These are phyloP conservation scores for Baudoinia panamericana DNA, from an alignment of 495 filamentous ascomycete species.

Conservation along the genomic window DNA sequence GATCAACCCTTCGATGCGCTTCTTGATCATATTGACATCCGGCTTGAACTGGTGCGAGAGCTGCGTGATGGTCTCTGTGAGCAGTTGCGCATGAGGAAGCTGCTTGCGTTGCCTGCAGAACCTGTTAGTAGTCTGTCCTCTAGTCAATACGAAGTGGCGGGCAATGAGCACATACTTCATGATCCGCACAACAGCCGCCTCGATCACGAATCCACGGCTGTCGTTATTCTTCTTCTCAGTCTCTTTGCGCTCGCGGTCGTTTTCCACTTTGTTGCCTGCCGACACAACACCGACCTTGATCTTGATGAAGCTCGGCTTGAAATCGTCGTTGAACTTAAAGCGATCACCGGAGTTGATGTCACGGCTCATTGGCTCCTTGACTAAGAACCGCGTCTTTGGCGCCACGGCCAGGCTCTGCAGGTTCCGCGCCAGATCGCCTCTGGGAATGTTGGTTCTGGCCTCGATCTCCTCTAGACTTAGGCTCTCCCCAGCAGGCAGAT, in stretches of 20 bases:
- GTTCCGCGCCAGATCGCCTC: constrained; percentile 63
- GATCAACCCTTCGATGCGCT: constrained; percentile 84
- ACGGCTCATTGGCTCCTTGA: constrained; percentile 74
- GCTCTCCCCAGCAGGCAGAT: constrained; percentile 47
- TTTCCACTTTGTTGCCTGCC: constrained; percentile 69
- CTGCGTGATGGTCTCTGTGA: constrained; percentile 73
- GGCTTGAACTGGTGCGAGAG: constrained; percentile 71
- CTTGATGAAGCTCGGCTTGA: constrained; percentile 66
- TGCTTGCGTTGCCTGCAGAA: constrained; percentile 70
- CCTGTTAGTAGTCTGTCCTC: constrained; percentile 9
- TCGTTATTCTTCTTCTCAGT: constrained; percentile 83
- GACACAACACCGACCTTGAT: constrained; percentile 70
- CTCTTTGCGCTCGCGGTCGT: constrained; percentile 64
- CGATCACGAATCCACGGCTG: constrained; percentile 60
- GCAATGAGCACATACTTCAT: constrained; percentile 66
- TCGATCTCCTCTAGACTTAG: constrained; percentile 79
- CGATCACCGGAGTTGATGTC: constrained; percentile 64
- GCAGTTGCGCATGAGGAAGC: constrained; percentile 64
- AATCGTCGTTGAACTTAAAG: constrained; percentile 77
- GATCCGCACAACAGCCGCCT: constrained; percentile 82
- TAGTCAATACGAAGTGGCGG: not conserved
- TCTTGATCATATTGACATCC: constrained; percentile 83
- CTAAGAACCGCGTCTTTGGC: constrained; percentile 66
- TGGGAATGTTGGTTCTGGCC: constrained; percentile 66
- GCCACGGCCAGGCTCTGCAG: constrained; percentile 77